Percentiles rank a stretch among this genome's conserved stretches.
Conservation (phyloP, 2,329 filamentous ascomycete species). For the Penicillium sp. region DNA sequence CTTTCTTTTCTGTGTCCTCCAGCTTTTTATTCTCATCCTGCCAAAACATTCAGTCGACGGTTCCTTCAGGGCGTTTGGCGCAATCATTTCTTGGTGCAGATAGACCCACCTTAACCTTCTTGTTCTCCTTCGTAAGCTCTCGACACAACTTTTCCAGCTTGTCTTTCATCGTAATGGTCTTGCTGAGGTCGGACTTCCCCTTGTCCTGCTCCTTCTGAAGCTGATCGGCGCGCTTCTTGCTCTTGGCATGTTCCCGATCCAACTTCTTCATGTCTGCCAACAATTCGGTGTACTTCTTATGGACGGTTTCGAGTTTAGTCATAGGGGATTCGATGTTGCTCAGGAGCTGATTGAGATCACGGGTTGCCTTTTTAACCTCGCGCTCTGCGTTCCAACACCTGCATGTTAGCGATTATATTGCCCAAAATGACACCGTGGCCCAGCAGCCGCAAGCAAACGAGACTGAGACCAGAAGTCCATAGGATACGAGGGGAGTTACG, state of each 20-base stretch:
- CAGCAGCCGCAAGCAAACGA: not conserved
- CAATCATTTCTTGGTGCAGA: not conserved
- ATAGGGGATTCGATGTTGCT: constrained; percentile 84
- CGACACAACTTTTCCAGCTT: constrained; percentile 95
- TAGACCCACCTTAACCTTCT: constrained; percentile 80
- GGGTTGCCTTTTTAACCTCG: constrained; percentile 89
- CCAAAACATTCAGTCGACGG: constrained; percentile 10
- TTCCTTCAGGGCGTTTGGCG: constrained; percentile 1
- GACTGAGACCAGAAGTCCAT: not conserved
- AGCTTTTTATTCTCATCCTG: constrained; percentile 91
- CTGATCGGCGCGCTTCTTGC: constrained; percentile 90
- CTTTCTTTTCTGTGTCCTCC: constrained; percentile 78
- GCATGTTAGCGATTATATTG: constrained; percentile 24
- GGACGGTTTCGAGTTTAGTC: constrained; percentile 84
- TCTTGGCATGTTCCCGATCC: constrained; percentile 90
- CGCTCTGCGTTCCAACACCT: constrained; percentile 59
- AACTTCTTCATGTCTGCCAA: constrained; percentile 92
- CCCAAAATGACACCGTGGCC: constrained; percentile 15
- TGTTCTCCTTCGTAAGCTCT: constrained; percentile 94
- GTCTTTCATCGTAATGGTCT: constrained; percentile 86
- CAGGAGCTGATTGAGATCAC: constrained; percentile 82
- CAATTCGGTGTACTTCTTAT: constrained; percentile 86
- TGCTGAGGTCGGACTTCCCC: constrained; percentile 79
- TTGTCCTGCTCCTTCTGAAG: constrained; percentile 96
- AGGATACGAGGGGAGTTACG: constrained; percentile 35